Base-by-base conservation (phyloP, 1,139 yeast genomes). In the Debaryomycetaceae sp. region DNA sequence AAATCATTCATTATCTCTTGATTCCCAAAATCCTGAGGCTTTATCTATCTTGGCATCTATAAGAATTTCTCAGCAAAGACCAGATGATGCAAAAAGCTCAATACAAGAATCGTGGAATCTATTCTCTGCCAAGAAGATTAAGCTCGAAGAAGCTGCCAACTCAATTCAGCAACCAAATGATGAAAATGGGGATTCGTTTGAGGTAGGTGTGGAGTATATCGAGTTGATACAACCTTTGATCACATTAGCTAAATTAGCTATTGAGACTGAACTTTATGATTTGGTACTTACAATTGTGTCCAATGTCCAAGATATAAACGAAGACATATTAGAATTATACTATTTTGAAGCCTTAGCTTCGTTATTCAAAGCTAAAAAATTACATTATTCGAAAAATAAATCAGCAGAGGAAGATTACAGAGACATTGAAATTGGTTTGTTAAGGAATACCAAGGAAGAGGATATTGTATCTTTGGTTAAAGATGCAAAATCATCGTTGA, bases 1-100 rank as follows among this genome's bases (percentile, higher is more conserved):
- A 38, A 64, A 76, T 5, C 78, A 77, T 51, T 83, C 95, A 0
- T 62, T 88, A 52, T 63, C 75, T 40, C 63, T 86, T 30, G 91
- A 87, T 47, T 40, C 56, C 5, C 60, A 65, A 5, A 80, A 83
- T 41, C 86, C 96, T 0, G 98, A 91, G 60, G 79, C 89, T 1
- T 86, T 87, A 79, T 78, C 91, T 2, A 70, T 87, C 30, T 68
- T 91, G 45, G 91, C 96, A 3, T 88, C 96, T 28, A 87, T 94
- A 47, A 76, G 96, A 45, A 88, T 92, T 38, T 87, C 96, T 5
- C 98, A 94, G 61, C 92, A 84, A 56, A 70, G 81, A 38, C 71
- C 70, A 31, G 74, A 73, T 0, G 97, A 89, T 14, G 98, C 98
- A 4, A 63, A 67, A 41, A 71, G 73, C 28, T 92, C 95, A 0